Evolutionary conservation across 805 yeast genomes (phyloP), one percentile per base, ranked within the genome.

Genomic region (Ascoidea asiatica): DNA sequence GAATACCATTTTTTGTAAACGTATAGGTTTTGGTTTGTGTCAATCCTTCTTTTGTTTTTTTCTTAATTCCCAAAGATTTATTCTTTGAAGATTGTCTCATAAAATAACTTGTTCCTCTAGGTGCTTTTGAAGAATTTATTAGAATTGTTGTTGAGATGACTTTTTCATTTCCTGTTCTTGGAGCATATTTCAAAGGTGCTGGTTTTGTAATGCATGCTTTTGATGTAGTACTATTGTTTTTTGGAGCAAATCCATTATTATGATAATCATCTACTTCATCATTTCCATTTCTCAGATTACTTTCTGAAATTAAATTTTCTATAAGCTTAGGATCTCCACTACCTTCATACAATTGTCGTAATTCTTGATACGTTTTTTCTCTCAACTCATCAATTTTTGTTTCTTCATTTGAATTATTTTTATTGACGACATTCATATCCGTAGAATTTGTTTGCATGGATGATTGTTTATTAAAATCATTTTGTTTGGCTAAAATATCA

Each of bases 181-280:
- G n/a, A n/a, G n/a, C n/a, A n/a, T n/a, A n/a, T n/a, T n/a, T n/a
- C n/a, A n/a, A n/a, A n/a, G n/a, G n/a, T n/a, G n/a, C n/a, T n/a
- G n/a, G n/a, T n/a, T 40, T 18, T 44, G 46, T 18, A 43, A 43
- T n/a, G 43, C 23, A 36, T 43, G 44, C 47, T 22, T 21, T 40
- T 6, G 41, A 19, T 19, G 40, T 40, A 19, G 41, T 41, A 41
- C 41, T 43, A 3, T 39, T 21, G 15, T 11, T 17, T 23, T 11
- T 23, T 7, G 33, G 33, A 23, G 33, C 33, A 23, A 39, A 39
- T 38, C 40, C 15, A 19, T 19, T 6, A 7, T 18, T 38, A 8
- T 21, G 5, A 21, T 38, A n/a, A 19, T 38, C 40, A 8, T 38
- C 40, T 8, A 19, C 5, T 5, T n/a, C n/a, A n/a, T n/a, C n/a